Conservation (phyloP, 2,329 filamentous ascomycete genomes). For the Colletotrichum limetticola region DNA sequence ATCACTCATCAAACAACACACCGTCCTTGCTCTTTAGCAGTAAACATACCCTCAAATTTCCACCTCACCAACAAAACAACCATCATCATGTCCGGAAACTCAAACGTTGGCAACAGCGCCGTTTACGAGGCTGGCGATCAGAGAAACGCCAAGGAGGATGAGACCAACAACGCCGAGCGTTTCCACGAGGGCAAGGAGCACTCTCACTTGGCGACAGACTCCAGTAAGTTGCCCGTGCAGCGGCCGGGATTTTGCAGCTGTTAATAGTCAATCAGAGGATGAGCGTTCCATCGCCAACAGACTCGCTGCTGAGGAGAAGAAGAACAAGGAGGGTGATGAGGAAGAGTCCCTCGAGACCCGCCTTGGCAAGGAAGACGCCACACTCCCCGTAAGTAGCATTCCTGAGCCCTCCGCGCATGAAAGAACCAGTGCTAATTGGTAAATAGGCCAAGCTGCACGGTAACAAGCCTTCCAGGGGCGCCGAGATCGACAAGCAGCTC, state of each 20-base stretch:
- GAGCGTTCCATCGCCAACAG: slow-evolving; percentile 78
- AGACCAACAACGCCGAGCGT: slow-evolving; percentile 59
- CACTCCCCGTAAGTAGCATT: slow-evolving; percentile 59
- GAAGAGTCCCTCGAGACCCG: slow-evolving; percentile 54
- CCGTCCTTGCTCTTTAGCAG: background rate
- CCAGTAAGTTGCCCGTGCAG: slow-evolving; percentile 66
- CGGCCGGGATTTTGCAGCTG: background rate
- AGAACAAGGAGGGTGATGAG: slow-evolving; percentile 8
- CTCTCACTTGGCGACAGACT: slow-evolving; percentile 75
- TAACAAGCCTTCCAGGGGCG: slow-evolving; percentile 78
- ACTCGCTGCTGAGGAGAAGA: slow-evolving; percentile 67
- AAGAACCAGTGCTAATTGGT: slow-evolving; percentile 43
- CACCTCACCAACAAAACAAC: background rate
- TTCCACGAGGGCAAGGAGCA: slow-evolving; percentile 79
- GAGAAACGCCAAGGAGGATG: slow-evolving; percentile 67
- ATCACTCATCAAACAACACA: background rate
- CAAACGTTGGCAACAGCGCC: slow-evolving; percentile 72
- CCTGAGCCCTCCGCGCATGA: slow-evolving; percentile 7
- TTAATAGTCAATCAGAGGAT: slow-evolving; percentile 64
- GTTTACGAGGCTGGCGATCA: slow-evolving; percentile 85
- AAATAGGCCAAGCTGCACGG: slow-evolving; percentile 71
- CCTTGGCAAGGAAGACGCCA: slow-evolving; percentile 68
- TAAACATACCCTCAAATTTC: background rate
- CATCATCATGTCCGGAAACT: slow-evolving; percentile 54
- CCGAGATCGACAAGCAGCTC: slow-evolving; percentile 76